A percentile compares a stretch with the other conserved stretches of the same genome.
Evolutionary conservation across 2,329 filamentous ascomycete genomes (phyloP).

Genomic region (Scedosporium minutisporum): DNA sequence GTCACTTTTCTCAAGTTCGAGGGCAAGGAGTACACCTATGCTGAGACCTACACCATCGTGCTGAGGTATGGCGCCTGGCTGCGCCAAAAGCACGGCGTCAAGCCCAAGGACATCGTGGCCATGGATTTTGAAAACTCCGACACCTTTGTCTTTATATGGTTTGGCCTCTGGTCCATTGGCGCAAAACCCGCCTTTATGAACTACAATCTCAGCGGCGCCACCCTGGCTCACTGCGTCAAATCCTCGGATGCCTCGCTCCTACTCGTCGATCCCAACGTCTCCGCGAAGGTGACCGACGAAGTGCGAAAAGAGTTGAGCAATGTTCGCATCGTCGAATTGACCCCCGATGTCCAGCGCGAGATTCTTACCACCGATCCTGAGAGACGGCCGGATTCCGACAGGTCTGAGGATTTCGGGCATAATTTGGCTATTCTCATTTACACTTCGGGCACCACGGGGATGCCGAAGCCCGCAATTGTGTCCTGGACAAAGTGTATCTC

Average conservation of each 20-base stretch:
- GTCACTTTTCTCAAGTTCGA: conserved; percentile 57
- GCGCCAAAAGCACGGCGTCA: conserved; percentile 48
- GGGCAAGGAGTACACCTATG: conserved; percentile 61
- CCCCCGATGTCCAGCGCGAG: conserved; percentile 44
- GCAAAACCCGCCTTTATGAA: conserved; percentile 64
- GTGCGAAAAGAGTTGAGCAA: conserved; percentile 43
- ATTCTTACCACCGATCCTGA: conserved; percentile 41
- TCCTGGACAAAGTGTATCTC: conserved; percentile 58
- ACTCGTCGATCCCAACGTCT: conserved; percentile 55
- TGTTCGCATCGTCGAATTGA: conserved; percentile 54
- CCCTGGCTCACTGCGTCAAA: conserved; percentile 55
- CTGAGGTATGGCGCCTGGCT: conserved; percentile 71
- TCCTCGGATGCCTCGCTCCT: conserved; percentile 52
- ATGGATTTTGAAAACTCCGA: conserved; percentile 59
- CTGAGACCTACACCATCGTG: conserved; percentile 60
- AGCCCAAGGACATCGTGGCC: conserved; percentile 50
- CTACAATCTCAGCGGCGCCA: conserved; percentile 54
- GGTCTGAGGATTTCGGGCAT: conserved; percentile 37
- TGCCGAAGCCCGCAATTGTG: conserved; percentile 71
- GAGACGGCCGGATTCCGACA: conserved; percentile 48
- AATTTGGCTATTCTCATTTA: conserved; percentile 70
- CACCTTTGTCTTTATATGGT: conserved; percentile 57
- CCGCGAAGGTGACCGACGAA: conserved; percentile 46
- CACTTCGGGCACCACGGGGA: conserved; percentile 75
- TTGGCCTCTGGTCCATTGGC: conserved; percentile 56